Percentiles rank a stretch among this genome's conserved stretches.
Evolutionary conservation across 352 stramenopile genomes (phyloP).

Genomic region (Labyrinthula sp.): DNA sequence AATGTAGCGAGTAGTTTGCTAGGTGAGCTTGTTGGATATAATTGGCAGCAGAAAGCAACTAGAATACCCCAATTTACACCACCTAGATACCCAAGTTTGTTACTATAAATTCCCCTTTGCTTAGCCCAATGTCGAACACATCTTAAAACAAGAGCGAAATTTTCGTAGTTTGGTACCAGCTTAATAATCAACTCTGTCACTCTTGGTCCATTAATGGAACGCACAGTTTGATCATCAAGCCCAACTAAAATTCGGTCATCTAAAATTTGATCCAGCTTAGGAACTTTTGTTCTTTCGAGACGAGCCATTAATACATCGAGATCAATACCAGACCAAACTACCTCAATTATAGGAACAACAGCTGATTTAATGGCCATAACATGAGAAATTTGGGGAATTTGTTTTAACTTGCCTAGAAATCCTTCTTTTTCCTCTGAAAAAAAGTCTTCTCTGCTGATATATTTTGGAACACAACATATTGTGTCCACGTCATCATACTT

Average conservation of each 20-base stretch:
- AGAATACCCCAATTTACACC: conserved; percentile 97
- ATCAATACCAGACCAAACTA: conserved; percentile 94
- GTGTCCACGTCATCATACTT: conserved; percentile 88
- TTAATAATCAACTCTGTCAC: conserved; percentile 73
- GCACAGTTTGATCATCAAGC: conserved; percentile 58
- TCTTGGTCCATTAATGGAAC: conserved; percentile 60
- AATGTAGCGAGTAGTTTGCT: conserved; percentile 69
- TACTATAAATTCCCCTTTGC: conserved; percentile 86
- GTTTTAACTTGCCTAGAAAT: conserved; percentile 64
- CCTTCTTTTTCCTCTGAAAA: conserved; percentile 53
- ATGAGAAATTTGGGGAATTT: conserved; percentile 71
- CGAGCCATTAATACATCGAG: conserved; percentile 93
- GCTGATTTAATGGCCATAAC: conserved; percentile 47
- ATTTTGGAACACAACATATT: conserved; percentile 80
- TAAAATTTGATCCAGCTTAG: conserved; percentile 57
- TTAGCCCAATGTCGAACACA: conserved; percentile 64
- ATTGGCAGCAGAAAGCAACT: conserved; percentile 72
- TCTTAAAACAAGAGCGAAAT: conserved; percentile 59
- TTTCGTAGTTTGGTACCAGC: conserved; percentile 41
- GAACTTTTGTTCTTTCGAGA: conserved; percentile 40
- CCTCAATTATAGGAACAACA: conserved; percentile 87
- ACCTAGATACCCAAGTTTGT: conserved; percentile 89
- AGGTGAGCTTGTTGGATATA: conserved; percentile 44
- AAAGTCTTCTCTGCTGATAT: conserved; percentile 82
- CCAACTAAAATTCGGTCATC: conserved; percentile 60